Evolutionary conservation across 768 basidiomycete genomes (phyloP).

Genomic region (Mycena albidolilacea): DNA sequence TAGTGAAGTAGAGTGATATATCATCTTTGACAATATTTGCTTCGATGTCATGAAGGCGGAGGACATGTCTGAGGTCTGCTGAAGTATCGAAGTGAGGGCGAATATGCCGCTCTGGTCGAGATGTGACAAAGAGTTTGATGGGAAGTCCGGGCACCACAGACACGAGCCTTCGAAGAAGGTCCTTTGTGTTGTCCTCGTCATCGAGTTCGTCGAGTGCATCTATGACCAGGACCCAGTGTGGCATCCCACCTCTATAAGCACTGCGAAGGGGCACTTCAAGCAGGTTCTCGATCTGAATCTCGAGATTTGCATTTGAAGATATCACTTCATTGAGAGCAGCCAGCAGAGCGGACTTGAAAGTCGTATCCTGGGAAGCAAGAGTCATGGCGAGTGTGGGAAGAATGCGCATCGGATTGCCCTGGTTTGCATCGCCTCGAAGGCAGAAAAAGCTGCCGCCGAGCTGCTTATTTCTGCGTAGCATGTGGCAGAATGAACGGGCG

Average conservation of each 20-base stretch:
- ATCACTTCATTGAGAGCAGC: not conserved
- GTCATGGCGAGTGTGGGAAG: not conserved
- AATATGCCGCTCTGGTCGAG: constrained; percentile 7
- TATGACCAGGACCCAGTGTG: not conserved
- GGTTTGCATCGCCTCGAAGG: constrained; percentile 12
- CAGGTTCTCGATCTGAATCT: constrained; percentile 9
- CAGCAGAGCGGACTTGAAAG: constrained; percentile 8
- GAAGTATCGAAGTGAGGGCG: too few species aligned
- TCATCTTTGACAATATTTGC: constrained; percentile 1
- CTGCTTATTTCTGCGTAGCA: constrained; percentile 1
- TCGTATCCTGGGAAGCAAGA: not conserved
- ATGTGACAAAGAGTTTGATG: constrained; percentile 11
- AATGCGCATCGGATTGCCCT: not conserved
- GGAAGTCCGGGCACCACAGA: not conserved
- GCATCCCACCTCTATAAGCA: not conserved
- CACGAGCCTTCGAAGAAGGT: too few species aligned
- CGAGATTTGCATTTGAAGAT: constrained; percentile 10
- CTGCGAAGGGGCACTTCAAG: not conserved
- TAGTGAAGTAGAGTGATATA: constrained; percentile 5
- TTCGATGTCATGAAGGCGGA: too few species aligned
- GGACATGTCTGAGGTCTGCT: too few species aligned
- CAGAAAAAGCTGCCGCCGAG: constrained; percentile 16
- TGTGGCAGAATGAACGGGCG: constrained; percentile 6
- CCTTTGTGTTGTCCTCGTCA: not conserved
- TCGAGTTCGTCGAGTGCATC: not conserved